Evolutionary conservation across 441 rosid genomes (phyloP), one percentile per base, ranked within the genome.

Genomic region (Flueggea neowawraea): DNA sequence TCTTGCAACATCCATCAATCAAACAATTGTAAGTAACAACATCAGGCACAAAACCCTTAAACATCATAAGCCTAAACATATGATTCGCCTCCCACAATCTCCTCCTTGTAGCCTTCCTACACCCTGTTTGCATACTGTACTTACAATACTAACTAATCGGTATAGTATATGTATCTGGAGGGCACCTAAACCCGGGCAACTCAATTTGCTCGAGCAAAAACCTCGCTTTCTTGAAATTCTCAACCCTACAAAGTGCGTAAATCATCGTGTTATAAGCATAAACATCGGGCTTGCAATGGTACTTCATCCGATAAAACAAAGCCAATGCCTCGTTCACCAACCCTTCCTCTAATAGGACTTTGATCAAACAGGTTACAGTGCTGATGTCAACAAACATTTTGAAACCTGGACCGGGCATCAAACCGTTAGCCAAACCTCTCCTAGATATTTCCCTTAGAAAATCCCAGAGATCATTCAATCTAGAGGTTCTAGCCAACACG

Each of bases 301-400:
- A 81, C 62, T 84, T 84, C 73, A 90, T 84, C 73, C 97, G 68
- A 49, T 86, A 86, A 61, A 93, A 88, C 1, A 74, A 67, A 57
- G 80, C 71, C 69, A 88, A 66, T 14, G 91, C 91, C 68, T 90
- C 87, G 31, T 82, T 76, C 16, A 84, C 95, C 33, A 86, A 73
- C 15, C 98, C 98, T 80, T 93, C 91, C 70, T 93, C 95, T 67
- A 87, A 96, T 69, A 90, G 84, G 62, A 88, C 91, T 86, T 93
- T 93, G 57, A 93, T 88, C 96, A 88, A 90, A 85, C 97, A 85
- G 58, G 96, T 93, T 57, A 90, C 31, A 5, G 88, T 74, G 55
- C 69, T 31, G 36, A 77, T 73, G 0, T 82, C 76, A 4, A 88
- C 83, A 28, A 80, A 72, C 36, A n/a, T n/a, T n/a, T n/a, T n/a